These are phyloP conservation scores for Chlamydomonas eustigma DNA, from an alignment of 139 green algal species.

Conservation along the genomic window DNA sequence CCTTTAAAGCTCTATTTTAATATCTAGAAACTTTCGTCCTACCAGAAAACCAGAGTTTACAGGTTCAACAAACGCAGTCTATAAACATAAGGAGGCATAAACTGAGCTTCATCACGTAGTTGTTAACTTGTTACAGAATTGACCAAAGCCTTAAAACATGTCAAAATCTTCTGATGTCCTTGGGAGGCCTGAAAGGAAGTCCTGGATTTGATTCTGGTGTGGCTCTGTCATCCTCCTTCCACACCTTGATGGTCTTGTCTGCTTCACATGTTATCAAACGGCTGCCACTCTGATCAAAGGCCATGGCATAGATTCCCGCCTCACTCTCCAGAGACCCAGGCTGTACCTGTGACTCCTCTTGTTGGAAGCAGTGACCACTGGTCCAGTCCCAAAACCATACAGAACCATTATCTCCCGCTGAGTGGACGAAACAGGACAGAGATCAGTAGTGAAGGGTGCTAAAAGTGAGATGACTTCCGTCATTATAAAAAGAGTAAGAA, in stretches of 20 bases:
- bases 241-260: constrained; percentile 99
- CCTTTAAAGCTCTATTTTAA: too few relatives aligned
- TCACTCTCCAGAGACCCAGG: constrained; percentile 85
- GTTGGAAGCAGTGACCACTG: constrained; percentile 91
- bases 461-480: too few relatives aligned
- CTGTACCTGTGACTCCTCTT: constrained; percentile 79
- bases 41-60: too few relatives aligned
- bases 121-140: too few relatives aligned
- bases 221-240: constrained; percentile 85
- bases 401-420: constrained; percentile 63
- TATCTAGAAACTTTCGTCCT: too few relatives aligned
- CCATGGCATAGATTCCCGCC: constrained; percentile 43
- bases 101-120: too few relatives aligned
- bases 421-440: constrained; percentile 6
- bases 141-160: too few relatives aligned
- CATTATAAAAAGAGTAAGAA: too few relatives aligned
- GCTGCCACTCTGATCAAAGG: constrained; percentile 41
- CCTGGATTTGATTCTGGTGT: constrained; percentile 83
- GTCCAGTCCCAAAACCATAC: constrained; percentile 91
- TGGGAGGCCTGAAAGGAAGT: constrained; percentile 74
- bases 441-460: too few relatives aligned
- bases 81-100: too few relatives aligned
- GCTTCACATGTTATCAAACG: constrained; percentile 44
- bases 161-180: constrained; percentile 43
- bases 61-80: too few relatives aligned